phyloP scores from a whole-genome alignment of 345 rosid species.

The Citrus australasica region DNA sequence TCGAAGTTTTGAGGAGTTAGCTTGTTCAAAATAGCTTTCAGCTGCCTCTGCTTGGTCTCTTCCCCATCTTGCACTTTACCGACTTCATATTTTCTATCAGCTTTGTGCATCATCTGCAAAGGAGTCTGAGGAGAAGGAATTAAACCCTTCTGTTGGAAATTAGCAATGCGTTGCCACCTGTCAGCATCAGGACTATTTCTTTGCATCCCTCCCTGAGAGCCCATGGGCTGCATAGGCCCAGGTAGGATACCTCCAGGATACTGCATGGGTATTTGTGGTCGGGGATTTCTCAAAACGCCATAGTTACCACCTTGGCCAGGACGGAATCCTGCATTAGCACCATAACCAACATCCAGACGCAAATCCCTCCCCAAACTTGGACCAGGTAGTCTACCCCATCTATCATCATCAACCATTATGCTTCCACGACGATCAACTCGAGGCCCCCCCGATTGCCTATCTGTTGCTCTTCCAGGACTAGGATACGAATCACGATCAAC shows the following conservation, averaged over 20 bases:
- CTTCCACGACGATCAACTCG: conserved; percentile 74
- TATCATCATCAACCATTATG: conserved; percentile 57
- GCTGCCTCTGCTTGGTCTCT: conserved; percentile 74
- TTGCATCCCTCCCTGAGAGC: conserved; percentile 59
- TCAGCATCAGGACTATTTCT: conserved; percentile 67
- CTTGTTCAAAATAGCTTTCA: conserved; percentile 91
- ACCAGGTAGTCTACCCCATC: conserved; percentile 58
- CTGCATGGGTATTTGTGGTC: conserved; percentile 45
- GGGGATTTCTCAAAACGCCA: conserved; percentile 72
- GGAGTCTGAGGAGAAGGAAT: conserved; percentile 89
- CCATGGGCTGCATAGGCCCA: conserved; percentile 71
- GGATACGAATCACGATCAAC: conserved; percentile 54
- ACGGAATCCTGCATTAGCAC: conserved; percentile 48
- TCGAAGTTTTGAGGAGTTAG: conserved; percentile 95
- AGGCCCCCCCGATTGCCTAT: conserved; percentile 59
- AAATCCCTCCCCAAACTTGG: conserved; percentile 53
- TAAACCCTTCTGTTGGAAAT: conserved; percentile 67
- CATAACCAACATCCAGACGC: conserved; percentile 44
- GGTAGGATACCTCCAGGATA: conserved; percentile 54
- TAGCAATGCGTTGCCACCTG: conserved; percentile 79
- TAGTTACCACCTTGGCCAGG: conserved; percentile 75
- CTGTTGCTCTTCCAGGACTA: conserved; percentile 56
- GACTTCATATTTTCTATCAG: conserved; percentile 88
- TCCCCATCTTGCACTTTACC: conserved; percentile 79
- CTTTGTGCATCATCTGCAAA: conserved; percentile 81